Conservation (phyloP, 2,329 filamentous ascomycete species). For the Microdochium trichocladiopsis region DNA sequence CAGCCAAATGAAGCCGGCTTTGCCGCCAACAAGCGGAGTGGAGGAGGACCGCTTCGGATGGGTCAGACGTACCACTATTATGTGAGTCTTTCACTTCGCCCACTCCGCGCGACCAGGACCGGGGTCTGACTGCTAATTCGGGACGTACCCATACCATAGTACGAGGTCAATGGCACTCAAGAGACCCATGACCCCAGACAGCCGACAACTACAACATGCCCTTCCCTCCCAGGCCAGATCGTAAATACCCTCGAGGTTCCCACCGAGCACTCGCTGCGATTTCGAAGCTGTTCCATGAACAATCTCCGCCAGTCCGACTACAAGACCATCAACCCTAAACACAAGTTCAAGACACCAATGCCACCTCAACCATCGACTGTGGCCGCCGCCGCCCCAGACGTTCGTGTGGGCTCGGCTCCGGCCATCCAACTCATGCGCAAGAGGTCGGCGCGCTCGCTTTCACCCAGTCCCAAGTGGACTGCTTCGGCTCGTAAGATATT, state of each 20-base stretch:
- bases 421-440: constrained; percentile 13
- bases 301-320: constrained; percentile 47
- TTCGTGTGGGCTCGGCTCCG: constrained; percentile 15
- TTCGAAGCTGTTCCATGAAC: constrained; percentile 55
- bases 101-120: constrained; percentile 8
- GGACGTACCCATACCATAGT: constrained; percentile 41
- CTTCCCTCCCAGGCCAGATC: constrained; percentile 74
- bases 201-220: constrained; percentile 68
- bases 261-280: constrained; percentile 49
- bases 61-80: constrained; percentile 91
- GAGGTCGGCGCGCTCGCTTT: constrained; percentile 28
- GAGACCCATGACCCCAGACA: constrained; percentile 66
- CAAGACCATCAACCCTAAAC: constrained; percentile 67
- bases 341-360: constrained; percentile 64
- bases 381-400: constrained; percentile 29
- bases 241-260: constrained; percentile 78
- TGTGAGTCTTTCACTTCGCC: constrained; percentile 41
- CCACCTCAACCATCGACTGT: constrained; percentile 33
- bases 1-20: constrained; percentile 70
- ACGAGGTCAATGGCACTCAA: constrained; percentile 66
- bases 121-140: constrained; percentile 12
- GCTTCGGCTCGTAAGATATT: constrained; percentile 35
- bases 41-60: constrained; percentile 80
- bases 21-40: constrained; percentile 45
- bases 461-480: constrained; percentile 33